These are phyloP conservation scores for Sugiyamaella neomexicana DNA, from an alignment of 1,139 yeast genomes.

Conservation along the genomic window DNA sequence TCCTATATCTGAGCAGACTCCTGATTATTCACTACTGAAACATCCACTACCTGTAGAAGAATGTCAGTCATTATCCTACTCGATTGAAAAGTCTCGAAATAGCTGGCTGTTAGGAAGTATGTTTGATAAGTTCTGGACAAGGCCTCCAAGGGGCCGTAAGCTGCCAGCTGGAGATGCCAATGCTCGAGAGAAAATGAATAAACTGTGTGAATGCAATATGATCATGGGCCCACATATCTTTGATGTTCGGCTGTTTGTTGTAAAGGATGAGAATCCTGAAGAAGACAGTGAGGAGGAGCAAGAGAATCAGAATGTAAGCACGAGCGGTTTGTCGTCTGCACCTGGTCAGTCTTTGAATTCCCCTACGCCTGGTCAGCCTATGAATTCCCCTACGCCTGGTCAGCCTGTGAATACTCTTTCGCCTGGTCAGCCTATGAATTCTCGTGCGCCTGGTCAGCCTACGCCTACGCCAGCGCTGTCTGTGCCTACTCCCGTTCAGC, in stretches of 20 bases:
- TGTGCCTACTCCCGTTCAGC: too few relatives aligned
- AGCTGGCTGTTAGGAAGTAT: constrained; percentile 72
- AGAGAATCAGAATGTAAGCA: constrained; percentile 1
- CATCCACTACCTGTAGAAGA: constrained; percentile 72
- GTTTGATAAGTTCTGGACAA: constrained; percentile 75
- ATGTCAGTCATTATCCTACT: constrained; percentile 57
- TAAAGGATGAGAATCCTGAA: constrained; percentile 63
- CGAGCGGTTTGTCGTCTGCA: not conserved
- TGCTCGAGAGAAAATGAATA: constrained; percentile 86
- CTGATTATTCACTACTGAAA: constrained; percentile 61
- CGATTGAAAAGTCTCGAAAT: constrained; percentile 71
- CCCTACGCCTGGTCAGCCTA: too few relatives aligned
- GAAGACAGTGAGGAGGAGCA: constrained; percentile 30
- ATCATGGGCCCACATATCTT: constrained; percentile 81
- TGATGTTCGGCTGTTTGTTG: constrained; percentile 72
- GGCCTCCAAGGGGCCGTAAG: constrained; percentile 57
- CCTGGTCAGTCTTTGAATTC: not conserved
- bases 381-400: too few relatives aligned
- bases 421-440: not conserved
- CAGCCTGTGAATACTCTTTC: too few relatives aligned
- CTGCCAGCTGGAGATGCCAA: constrained; percentile 50
- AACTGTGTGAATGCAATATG: constrained; percentile 73
- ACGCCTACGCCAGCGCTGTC: too few relatives aligned
- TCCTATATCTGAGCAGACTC: constrained; percentile 65
- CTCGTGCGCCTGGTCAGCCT: too few relatives aligned